These are phyloP conservation scores for Podospora appendiculata DNA, from an alignment of 495 filamentous ascomycete species.

Conservation along the genomic window DNA sequence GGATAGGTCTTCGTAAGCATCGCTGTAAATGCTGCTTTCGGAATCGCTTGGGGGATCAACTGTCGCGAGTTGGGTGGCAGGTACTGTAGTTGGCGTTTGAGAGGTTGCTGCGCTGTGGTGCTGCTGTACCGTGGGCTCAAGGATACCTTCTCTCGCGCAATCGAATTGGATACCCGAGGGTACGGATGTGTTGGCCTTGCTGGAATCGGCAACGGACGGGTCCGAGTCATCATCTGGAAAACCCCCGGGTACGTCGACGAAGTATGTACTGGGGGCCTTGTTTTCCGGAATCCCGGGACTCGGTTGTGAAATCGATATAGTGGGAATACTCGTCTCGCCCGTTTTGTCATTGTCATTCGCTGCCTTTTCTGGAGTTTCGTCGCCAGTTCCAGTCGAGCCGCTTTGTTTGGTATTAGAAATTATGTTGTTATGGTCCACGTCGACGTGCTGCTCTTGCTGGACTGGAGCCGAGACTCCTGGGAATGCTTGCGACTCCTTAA, in stretches of 20 bases:
- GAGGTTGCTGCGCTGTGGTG: neutral
- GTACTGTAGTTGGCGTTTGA: neutral
- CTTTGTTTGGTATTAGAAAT: too few species aligned
- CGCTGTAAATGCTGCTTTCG: slow-evolving; percentile 67
- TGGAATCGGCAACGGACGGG: slow-evolving; percentile 1
- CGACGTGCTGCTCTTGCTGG: too few species aligned
- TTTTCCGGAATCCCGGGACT: slow-evolving; percentile 11
- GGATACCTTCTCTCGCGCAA: neutral
- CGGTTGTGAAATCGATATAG: slow-evolving; percentile 31
- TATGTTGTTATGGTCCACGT: too few species aligned
- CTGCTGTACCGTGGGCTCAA: neutral
- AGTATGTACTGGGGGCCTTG: slow-evolving; percentile 10
- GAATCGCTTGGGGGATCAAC: slow-evolving; percentile 24
- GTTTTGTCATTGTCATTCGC: slow-evolving; percentile 4
- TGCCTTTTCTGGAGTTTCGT: too few species aligned
- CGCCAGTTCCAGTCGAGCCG: too few species aligned
- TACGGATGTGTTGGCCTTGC: neutral
- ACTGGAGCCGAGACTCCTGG: neutral
- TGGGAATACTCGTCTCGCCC: slow-evolving; percentile 15
- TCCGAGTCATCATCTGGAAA: slow-evolving; percentile 35
- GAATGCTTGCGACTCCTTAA: slow-evolving; percentile 3
- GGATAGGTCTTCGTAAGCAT: slow-evolving; percentile 72
- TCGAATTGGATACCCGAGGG: neutral
- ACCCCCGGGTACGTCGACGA: slow-evolving; percentile 32
- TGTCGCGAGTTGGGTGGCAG: neutral